Conservation (phyloP, 2,329 filamentous ascomycete genomes). For the Penicillium sp. region DNA sequence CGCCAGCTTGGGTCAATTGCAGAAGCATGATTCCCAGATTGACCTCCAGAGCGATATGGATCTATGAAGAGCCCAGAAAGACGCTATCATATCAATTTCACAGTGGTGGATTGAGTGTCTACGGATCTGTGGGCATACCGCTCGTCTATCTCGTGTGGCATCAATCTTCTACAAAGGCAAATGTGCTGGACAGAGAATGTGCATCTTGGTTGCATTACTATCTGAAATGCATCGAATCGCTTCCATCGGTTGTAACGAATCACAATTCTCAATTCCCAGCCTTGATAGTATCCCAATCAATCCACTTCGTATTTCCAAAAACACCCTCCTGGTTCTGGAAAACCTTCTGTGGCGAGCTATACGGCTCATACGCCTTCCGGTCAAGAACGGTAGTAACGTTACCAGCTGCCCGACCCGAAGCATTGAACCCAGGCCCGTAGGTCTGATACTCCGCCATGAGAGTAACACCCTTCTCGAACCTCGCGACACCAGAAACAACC, state of each 20-base stretch:
- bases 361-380: slow-evolving; percentile 39
- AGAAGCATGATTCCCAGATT: slow-evolving; percentile 4
- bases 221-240: too few species aligned
- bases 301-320: slow-evolving; percentile 52
- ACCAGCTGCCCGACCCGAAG: slow-evolving; percentile 44
- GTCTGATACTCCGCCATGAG: slow-evolving; percentile 59
- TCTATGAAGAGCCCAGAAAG: neutral
- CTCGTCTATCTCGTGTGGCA: too few species aligned
- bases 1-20: slow-evolving; percentile 32
- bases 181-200: too few species aligned
- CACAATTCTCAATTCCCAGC: neutral
- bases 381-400: slow-evolving; percentile 53
- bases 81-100: too few species aligned
- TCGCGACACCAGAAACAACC: slow-evolving; percentile 38
- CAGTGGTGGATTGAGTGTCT: too few species aligned
- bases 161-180: too few species aligned
- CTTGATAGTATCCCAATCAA: slow-evolving; percentile 40
- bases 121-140: too few species aligned
- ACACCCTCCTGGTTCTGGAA: slow-evolving; percentile 50
- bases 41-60: neutral
- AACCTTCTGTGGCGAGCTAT: slow-evolving; percentile 46
- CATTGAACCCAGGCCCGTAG: slow-evolving; percentile 58
- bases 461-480: slow-evolving; percentile 47
- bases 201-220: too few species aligned
- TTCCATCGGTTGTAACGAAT: neutral